Evolutionary conservation across 257 asterid species (phyloP), one percentile per base, ranked within the genome.

Genomic region (Datura wrightii): DNA sequence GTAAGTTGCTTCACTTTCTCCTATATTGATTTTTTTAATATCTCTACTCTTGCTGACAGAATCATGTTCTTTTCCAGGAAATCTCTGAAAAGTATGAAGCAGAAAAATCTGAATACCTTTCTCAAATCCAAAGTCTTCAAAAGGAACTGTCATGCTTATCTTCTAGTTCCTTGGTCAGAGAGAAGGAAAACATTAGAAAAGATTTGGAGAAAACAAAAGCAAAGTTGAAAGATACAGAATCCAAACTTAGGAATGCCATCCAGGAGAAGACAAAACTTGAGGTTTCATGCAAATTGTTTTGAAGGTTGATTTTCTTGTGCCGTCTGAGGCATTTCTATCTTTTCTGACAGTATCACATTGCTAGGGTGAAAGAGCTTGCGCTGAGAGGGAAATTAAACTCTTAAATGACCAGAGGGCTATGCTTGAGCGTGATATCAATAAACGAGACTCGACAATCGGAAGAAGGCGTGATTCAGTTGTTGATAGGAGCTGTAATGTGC

Each of bases 201-300:
- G 99, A 97, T 82, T 88, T 97, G 86, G 98, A 94, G 90, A 94
- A 93, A 91, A 93, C 98, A 79, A 97, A 93, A 91, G 74, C 80
- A 76, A 97, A 92, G 92, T 85, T 94, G 85, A 94, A 90, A 92
- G 99, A 96, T 79, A 91, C 90, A 36, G 99, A 94, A 84, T 92
- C 86, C 88, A 96, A 96, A 93, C 94, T 93, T 85, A 94, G 91
- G 92, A 96, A 90, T 87, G 88, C 90, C 42, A 89, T 94, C 63
- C 99, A 96, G 89, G 99, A 94, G 89, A 95, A 93, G 91, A 97
- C 98, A 85, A 97, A 93, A 85, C 97, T 97, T 84, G 98, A 97
- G 99, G 99, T 96, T 74, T 85, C 65, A 42, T 66, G n/a, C 82
- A 42, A 24, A 16, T 71, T 42, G 46, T 80, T 67, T 80, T 79